phyloP scores from a whole-genome alignment of 202 grass and related monocot genomes.

The Carex arenaria region DNA sequence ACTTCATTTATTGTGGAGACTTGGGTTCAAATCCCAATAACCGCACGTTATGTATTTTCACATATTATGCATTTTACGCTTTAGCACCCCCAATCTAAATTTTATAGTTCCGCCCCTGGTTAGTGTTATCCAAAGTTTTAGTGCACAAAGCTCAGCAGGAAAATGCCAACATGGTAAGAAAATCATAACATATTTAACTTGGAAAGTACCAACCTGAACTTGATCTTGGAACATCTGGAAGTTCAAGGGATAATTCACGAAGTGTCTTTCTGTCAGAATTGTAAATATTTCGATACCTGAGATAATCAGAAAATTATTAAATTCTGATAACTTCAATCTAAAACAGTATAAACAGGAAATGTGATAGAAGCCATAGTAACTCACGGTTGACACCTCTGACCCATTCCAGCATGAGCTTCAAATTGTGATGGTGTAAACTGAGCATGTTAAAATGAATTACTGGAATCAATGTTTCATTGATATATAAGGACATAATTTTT shows the following conservation, averaged over 20 bases:
- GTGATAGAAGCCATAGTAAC: conserved; percentile 15
- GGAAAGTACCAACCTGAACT: conserved; percentile 5
- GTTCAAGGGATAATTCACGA: conserved; percentile 56
- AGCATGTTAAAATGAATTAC: conserved; percentile 29
- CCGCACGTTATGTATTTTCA: no score
- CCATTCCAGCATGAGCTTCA: conserved; percentile 78
- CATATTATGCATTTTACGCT: no score
- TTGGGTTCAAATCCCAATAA: no score
- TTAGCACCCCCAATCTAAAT: no score
- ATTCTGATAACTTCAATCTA: not conserved
- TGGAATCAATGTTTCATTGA: not conserved
- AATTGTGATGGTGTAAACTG: conserved; percentile 88
- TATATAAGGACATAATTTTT: not conserved
- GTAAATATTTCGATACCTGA: conserved; percentile 81
- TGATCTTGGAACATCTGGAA: conserved; percentile 19
- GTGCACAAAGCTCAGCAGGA: not conserved
- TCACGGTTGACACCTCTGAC: conserved; percentile 73
- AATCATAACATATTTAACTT: not conserved
- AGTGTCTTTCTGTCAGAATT: conserved; percentile 74
- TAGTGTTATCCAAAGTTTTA: not conserved
- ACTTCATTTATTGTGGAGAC: no score
- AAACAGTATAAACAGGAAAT: conserved; percentile 27
- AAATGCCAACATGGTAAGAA: not conserved
- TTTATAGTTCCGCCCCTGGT: no score
- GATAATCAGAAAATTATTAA: conserved; percentile 28